Base-by-base conservation (phyloP, 805 yeast genomes). In the Kodamaea kakaduensis region DNA sequence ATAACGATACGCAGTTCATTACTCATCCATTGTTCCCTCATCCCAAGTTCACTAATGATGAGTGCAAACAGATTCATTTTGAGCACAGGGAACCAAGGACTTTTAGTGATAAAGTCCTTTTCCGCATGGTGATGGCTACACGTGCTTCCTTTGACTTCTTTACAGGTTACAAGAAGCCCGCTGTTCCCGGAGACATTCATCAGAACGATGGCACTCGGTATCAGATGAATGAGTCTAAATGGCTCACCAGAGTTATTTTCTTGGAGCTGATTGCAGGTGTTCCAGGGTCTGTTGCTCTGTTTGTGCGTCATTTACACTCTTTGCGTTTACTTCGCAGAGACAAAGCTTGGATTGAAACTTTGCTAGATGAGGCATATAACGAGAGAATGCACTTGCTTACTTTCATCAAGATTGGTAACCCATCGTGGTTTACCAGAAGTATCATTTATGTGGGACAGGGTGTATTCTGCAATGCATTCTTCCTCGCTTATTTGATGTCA, bases 241-340 rank as follows among this genome's bases (percentile, higher is more conserved):
- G 88, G 88, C 47, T 82, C 39, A 72, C 77, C 5, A 55, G 83
- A 35, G 58, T 73, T 38, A 73, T 82, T 24, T 79, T 82, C 47
- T 66, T 81, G 45, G 89, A 81, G 54, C 71, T 79, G 41, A 69
- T 82, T 37, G 89, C 89, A 4, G 88, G 86, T 6, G 84, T 81
- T n/a, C 89, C 89, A 1, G 88, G 89, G 8, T 74, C 79, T 68
- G 83, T 78, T 31, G 89, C 84, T 3, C 82, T 83, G 1, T 81
- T 80, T 58, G 55, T 82, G 27, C 70, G 88, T 38, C 88, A 82
- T 51, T 64, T 81, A 47, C 79, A 77, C 43, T 73, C 84, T 2
- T 52, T 81, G 31, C 61, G 89, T 44, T 54, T 79, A 32, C 61
- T 82, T 45, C 68, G 69, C 48, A 59, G 88, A 40, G 89, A 81